phyloP scores from a whole-genome alignment of 176 grass and related monocot species.

The Carex parvula region DNA sequence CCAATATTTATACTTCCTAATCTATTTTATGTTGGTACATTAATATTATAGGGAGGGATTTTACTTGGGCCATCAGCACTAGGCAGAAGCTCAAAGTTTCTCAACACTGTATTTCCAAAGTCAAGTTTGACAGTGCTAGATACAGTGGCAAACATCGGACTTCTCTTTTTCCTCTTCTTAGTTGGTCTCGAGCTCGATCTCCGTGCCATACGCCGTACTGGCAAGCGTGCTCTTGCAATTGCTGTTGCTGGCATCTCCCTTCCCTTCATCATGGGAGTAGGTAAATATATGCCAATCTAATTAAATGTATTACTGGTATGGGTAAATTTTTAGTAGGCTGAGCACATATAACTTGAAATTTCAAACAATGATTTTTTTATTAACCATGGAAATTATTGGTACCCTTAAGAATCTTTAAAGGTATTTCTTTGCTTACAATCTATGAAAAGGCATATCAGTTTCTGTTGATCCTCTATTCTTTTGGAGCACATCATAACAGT shows the following conservation, averaged over 20 bases:
- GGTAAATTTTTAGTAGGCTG: background rate
- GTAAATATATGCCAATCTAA: conserved; percentile 9
- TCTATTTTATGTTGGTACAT: background rate
- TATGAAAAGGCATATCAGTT: background rate
- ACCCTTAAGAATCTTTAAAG: background rate
- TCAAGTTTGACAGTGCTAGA: conserved; percentile 22
- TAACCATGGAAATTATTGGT: background rate
- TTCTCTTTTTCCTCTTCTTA: conserved; percentile 30
- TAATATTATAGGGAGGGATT: conserved; percentile 17
- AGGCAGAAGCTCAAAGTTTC: conserved; percentile 10
- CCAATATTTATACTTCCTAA: background rate
- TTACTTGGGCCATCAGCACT: conserved; percentile 26
- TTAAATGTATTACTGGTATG: background rate
- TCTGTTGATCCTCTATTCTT: background rate
- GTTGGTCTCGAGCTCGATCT: conserved; percentile 34
- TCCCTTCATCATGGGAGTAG: conserved; percentile 38
- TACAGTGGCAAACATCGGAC: conserved; percentile 19
- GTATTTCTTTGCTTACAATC: background rate
- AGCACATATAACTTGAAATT: background rate
- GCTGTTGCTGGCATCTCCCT: conserved; percentile 37
- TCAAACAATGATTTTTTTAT: background rate
- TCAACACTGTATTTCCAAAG: conserved; percentile 17
- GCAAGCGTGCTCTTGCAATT: conserved; percentile 34
- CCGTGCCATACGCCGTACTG: conserved; percentile 33
- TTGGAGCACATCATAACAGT: background rate